Evolutionary conservation across 1,139 yeast genomes (phyloP).

Genomic region (Hanseniaspora gamundiae): DNA sequence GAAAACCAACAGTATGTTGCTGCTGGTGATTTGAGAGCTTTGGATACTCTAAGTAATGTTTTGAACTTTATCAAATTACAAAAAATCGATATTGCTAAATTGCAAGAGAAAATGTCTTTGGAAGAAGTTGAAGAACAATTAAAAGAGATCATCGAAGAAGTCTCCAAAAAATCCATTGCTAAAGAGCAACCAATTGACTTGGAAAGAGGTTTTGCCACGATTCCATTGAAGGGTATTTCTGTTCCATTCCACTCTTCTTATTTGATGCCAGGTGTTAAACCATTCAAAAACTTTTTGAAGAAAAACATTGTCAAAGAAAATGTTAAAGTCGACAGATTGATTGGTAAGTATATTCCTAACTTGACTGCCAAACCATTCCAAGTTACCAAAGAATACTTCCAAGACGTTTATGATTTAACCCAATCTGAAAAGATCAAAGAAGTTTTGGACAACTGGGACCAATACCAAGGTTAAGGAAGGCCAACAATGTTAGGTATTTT

Average conservation of each 20-base stretch:
- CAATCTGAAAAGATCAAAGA: constrained; percentile 82
- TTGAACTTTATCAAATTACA: constrained; percentile 85
- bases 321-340: constrained; percentile 85
- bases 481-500: not conserved
- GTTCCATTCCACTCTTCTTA: constrained; percentile 99
- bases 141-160: constrained; percentile 77
- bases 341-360: constrained; percentile 94
- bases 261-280: constrained; percentile 95
- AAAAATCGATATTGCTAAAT: constrained; percentile 84
- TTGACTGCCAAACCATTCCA: constrained; percentile 96
- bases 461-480: constrained; percentile 31
- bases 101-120: constrained; percentile 67
- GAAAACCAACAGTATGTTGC: constrained; percentile 97
- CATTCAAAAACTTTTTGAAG: constrained; percentile 93
- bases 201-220: constrained; percentile 96
- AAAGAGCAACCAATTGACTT: constrained; percentile 95
- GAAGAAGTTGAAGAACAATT: constrained; percentile 85
- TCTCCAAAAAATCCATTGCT: constrained; percentile 63
- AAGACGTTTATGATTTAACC: constrained; percentile 87
- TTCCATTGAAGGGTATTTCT: constrained; percentile 94
- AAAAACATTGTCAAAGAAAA: constrained; percentile 94
- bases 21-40: constrained; percentile 94
- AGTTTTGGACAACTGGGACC: constrained; percentile 91
- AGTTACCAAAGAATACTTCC: constrained; percentile 90
- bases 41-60: constrained; percentile 87